These are phyloP conservation scores for Globisporangium polare DNA, from an alignment of 352 stramenopile species.

Conservation along the genomic window DNA sequence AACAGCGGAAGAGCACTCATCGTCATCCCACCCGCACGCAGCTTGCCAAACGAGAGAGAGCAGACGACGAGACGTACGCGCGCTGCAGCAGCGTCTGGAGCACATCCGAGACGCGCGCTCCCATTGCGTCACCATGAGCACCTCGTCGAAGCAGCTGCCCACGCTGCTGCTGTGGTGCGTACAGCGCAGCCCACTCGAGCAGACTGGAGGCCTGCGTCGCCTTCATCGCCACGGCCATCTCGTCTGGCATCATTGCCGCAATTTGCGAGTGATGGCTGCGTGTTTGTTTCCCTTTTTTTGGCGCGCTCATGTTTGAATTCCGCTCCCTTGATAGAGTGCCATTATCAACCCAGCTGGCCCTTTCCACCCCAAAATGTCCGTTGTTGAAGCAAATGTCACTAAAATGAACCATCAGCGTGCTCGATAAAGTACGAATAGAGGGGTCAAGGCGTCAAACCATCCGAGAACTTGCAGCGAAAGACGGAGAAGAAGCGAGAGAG, in stretches of 20 bases:
- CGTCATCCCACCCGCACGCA: not conserved
- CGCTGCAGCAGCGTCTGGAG: conserved; percentile 22
- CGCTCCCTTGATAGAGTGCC: not conserved
- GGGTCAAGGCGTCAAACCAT: not conserved
- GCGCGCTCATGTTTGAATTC: conserved; percentile 9
- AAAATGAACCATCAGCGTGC: not conserved
- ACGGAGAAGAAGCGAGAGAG: not conserved
- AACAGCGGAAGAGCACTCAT: not conserved
- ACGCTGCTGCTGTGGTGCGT: conserved; percentile 9
- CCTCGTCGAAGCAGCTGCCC: not conserved
- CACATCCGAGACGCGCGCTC: conserved; percentile 3
- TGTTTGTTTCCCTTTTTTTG: conserved; percentile 6
- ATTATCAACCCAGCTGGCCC: no score
- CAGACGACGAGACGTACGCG: conserved; percentile 5
- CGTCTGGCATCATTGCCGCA: not conserved
- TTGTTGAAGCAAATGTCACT: conserved; percentile 7
- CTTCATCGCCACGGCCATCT: not conserved
- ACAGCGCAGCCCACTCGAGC: conserved; percentile 29
- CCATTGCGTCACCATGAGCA: not conserved
- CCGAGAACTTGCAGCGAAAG: conserved; percentile 6
- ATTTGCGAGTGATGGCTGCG: conserved; percentile 7
- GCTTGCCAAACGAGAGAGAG: not conserved
- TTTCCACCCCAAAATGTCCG: no score
- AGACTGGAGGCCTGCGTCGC: conserved; percentile 26
- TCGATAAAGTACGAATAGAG: conserved; percentile 10